Percentiles rank a stretch among this genome's conserved stretches.
Evolutionary conservation across 768 basidiomycete genomes (phyloP).

Genomic region (Xerocomus potaroensis): DNA sequence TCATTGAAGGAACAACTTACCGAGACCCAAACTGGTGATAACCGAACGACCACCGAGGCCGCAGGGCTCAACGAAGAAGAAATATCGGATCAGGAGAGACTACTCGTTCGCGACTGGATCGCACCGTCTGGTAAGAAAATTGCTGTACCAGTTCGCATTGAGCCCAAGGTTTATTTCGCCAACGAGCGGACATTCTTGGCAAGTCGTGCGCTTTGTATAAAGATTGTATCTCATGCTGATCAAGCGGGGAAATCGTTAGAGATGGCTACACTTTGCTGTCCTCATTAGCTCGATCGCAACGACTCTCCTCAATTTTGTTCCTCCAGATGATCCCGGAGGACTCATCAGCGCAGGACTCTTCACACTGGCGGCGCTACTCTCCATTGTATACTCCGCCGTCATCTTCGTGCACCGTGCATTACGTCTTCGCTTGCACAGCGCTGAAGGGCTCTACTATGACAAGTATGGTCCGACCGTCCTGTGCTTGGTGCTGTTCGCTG

Average conservation of each 20-base stretch:
- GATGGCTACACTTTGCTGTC: conserved; percentile 86
- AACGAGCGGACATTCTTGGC: conserved; percentile 92
- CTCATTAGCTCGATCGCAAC: conserved; percentile 89
- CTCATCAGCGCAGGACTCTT: conserved; percentile 86
- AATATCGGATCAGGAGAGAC: conserved; percentile 44
- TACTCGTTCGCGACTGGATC: conserved; percentile 62
- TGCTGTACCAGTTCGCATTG: conserved; percentile 90
- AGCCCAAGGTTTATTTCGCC: conserved; percentile 98
- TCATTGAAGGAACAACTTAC: conserved; percentile 66
- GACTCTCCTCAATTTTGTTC: conserved; percentile 81
- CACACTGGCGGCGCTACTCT: conserved; percentile 82
- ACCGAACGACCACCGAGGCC: conserved; percentile 20
- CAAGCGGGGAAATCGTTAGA: conserved; percentile 42
- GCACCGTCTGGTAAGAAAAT: conserved; percentile 89
- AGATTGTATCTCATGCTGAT: not conserved
- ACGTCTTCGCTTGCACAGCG: conserved; percentile 62
- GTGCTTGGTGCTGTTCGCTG: conserved; percentile 62
- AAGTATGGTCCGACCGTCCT: conserved; percentile 80
- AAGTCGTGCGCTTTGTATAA: conserved; percentile 31
- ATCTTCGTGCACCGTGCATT: conserved; percentile 77
- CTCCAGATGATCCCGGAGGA: conserved; percentile 66
- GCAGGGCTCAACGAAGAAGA: conserved; percentile 36
- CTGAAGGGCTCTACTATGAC: conserved; percentile 85
- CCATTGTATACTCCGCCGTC: conserved; percentile 81
- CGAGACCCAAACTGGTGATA: conserved; percentile 28